These are phyloP conservation scores for Russula vinacea DNA, from an alignment of 768 basidiomycete species.

Conservation along the genomic window DNA sequence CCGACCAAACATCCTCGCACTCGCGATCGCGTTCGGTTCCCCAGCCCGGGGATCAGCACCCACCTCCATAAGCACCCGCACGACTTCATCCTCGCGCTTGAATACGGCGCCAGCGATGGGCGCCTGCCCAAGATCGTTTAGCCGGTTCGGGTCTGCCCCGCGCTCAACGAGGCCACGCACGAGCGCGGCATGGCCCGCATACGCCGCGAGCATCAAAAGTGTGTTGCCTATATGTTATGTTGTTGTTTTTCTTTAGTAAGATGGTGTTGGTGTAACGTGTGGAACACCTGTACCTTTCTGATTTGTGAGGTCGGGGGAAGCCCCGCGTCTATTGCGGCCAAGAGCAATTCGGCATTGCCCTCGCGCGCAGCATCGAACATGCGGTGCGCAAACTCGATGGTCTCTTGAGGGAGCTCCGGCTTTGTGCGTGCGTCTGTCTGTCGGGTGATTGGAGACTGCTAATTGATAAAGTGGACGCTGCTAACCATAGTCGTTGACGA, in stretches of 20 bases:
- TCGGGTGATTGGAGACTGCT: not conserved
- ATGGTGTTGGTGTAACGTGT: conserved; percentile 53
- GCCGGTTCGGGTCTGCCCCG: conserved; percentile 27
- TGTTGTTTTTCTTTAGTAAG: not conserved
- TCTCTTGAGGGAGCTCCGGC: conserved; percentile 37
- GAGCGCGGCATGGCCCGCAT: conserved; percentile 49
- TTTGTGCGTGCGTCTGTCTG: not conserved
- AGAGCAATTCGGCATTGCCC: conserved; percentile 42
- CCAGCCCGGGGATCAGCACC: conserved; percentile 54
- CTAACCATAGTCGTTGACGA: too few species aligned
- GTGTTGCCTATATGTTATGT: conserved; percentile 55
- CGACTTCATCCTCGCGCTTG: conserved; percentile 64
- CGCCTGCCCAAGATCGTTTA: conserved; percentile 71
- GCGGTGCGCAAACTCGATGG: conserved; percentile 39
- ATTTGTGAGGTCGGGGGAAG: conserved; percentile 49
- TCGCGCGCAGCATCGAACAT: conserved; percentile 74
- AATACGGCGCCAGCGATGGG: conserved; percentile 77
- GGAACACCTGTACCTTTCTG: too few species aligned
- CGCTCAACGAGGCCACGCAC: conserved; percentile 61
- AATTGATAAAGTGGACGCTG: too few species aligned
- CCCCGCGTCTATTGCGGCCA: conserved; percentile 60
- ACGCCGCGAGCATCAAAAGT: conserved; percentile 68
- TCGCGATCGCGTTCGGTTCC: conserved; percentile 63
- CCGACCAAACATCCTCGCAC: conserved; percentile 64
- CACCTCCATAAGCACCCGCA: conserved; percentile 48